phyloP scores from a whole-genome alignment of 2,329 filamentous ascomycete genomes.

The Pseudogymnoascus sp. region DNA sequence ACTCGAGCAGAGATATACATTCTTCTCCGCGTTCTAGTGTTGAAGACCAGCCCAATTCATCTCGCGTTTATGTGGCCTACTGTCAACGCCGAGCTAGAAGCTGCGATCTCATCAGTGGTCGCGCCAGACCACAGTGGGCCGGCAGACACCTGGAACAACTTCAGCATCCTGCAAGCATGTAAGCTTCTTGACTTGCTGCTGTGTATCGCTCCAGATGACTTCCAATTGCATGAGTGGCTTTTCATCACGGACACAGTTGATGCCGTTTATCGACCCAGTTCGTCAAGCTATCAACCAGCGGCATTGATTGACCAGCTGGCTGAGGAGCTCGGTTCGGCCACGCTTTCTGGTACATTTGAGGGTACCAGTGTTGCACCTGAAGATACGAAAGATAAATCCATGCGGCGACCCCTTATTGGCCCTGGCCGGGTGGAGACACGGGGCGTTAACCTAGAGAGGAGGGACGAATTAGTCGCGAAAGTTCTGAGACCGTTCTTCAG shows the following conservation, averaged over 20 bases:
- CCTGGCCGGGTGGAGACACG: slow-evolving; percentile 39
- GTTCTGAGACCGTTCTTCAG: slow-evolving; percentile 83
- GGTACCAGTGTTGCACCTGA: slow-evolving; percentile 13
- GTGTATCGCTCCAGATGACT: slow-evolving; percentile 82
- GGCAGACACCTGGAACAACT: slow-evolving; percentile 66
- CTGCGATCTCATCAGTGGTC: slow-evolving; percentile 66
- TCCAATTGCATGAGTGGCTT: slow-evolving; percentile 96
- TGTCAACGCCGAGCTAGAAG: slow-evolving; percentile 76
- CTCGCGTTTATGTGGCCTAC: slow-evolving; percentile 83
- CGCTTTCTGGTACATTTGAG: slow-evolving; percentile 17
- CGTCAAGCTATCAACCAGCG: slow-evolving; percentile 50
- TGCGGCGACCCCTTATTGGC: slow-evolving; percentile 34
- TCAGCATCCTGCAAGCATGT: slow-evolving; percentile 78
- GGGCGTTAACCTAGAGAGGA: slow-evolving; percentile 48
- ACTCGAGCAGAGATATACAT: slow-evolving; percentile 87
- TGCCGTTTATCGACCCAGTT: slow-evolving; percentile 72
- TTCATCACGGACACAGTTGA: slow-evolving; percentile 97
- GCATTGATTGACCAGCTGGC: slow-evolving; percentile 80
- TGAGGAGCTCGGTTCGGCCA: slow-evolving; percentile 51
- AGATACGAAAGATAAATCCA: slow-evolving; percentile 19
- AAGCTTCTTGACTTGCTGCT: slow-evolving; percentile 89
- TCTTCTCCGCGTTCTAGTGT: slow-evolving; percentile 70
- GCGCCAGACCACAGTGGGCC: slow-evolving; percentile 54
- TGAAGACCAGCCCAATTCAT: slow-evolving; percentile 72
- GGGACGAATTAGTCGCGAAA: slow-evolving; percentile 63